Conservation (phyloP, 345 rosid species). For the Dimocarpus longan region DNA sequence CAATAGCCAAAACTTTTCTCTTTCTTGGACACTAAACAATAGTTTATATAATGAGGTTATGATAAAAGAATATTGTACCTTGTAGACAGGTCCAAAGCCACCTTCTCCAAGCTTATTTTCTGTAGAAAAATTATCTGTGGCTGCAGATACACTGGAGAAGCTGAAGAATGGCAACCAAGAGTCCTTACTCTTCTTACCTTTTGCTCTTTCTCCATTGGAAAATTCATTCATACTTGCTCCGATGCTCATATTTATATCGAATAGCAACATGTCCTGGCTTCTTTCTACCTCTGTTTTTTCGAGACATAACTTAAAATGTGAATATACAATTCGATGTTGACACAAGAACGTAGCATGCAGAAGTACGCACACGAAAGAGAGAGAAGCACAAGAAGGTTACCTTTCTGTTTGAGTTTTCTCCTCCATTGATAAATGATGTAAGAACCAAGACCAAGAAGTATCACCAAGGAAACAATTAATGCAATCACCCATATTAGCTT, state of each 20-base stretch:
- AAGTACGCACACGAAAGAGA: background rate
- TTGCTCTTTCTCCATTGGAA: background rate
- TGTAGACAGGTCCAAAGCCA: constrained; percentile 41
- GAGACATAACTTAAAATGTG: background rate
- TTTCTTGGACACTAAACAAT: background rate
- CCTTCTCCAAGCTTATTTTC: constrained; percentile 40
- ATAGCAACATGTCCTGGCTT: constrained; percentile 24
- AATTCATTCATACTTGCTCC: background rate
- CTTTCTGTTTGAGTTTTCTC: constrained; percentile 15
- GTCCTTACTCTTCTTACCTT: background rate
- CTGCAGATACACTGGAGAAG: constrained; percentile 23
- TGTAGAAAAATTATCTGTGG: constrained; percentile 30
- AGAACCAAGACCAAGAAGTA: background rate
- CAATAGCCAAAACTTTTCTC: background rate
- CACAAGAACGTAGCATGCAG: too few species aligned
- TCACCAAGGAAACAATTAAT: background rate
- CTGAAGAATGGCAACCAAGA: constrained; percentile 25
- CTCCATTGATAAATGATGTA: constrained; percentile 7
- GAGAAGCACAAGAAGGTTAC: background rate
- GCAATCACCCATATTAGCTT: constrained; percentile 7
- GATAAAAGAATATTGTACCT: background rate
- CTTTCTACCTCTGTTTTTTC: background rate
- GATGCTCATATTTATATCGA: constrained; percentile 17
- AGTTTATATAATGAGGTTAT: background rate
- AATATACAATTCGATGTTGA: background rate